These are phyloP conservation scores for Cladosporium sphaerospermum DNA, from an alignment of 2,329 filamentous ascomycete species.

Conservation along the genomic window DNA sequence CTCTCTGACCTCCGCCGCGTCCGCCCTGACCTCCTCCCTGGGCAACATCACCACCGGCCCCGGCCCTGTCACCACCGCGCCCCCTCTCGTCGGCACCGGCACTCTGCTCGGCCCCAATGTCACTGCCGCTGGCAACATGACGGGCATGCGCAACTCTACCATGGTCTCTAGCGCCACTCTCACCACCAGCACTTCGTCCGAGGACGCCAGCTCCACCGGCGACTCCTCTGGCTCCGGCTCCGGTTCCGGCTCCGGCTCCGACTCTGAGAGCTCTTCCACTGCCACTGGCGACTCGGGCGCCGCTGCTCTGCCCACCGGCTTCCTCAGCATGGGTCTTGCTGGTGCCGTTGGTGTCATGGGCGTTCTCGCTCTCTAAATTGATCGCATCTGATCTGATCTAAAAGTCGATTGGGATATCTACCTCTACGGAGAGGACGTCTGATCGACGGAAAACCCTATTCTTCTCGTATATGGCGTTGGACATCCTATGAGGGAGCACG, in stretches of 20 bases:
- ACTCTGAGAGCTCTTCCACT: conserved; percentile 12
- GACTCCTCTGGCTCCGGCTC: conserved; percentile 4
- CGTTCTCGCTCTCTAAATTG: conserved; percentile 37
- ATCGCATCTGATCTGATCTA: no score
- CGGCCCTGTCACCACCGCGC: conserved; percentile 12
- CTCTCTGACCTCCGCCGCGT: conserved; percentile 17
- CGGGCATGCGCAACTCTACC: conserved; percentile 15
- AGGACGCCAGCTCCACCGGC: neutral
- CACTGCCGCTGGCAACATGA: conserved; percentile 8
- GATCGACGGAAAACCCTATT: no score
- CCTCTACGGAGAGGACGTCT: no score
- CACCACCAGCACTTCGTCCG: neutral
- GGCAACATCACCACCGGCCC: conserved; percentile 7
- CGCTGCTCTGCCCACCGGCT: conserved; percentile 32
- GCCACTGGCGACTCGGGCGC: conserved; percentile 10
- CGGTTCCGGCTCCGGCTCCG: conserved; percentile 12
- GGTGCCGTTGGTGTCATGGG: conserved; percentile 38
- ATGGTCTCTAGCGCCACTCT: neutral
- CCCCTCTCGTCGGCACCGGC: conserved; percentile 8
- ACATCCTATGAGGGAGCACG: no score
- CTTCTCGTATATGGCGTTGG: no score
- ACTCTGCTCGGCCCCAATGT: conserved; percentile 11
- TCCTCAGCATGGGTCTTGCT: conserved; percentile 35
- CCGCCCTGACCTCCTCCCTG: conserved; percentile 12
- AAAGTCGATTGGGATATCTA: no score